phyloP scores from a whole-genome alignment of 2,329 filamentous ascomycete species.

The Tolypocladium sp. region DNA sequence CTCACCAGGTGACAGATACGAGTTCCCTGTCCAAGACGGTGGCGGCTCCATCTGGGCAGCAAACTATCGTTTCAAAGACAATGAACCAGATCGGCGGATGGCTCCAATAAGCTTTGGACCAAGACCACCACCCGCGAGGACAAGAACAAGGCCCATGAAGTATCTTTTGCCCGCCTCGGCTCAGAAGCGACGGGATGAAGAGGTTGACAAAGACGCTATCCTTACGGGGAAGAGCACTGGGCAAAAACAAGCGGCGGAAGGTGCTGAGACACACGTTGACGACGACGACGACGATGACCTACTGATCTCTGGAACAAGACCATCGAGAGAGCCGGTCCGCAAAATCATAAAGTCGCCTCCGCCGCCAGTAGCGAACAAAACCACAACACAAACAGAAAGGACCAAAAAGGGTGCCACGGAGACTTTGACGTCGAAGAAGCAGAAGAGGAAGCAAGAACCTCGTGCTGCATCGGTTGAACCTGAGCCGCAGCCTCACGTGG shows the following conservation, averaged over 20 bases:
- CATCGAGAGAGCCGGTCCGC: neutral
- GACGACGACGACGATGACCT: conserved; percentile 17
- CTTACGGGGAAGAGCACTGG: conserved; percentile 5
- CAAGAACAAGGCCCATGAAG: conserved; percentile 4
- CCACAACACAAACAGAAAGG: neutral
- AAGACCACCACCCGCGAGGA: conserved; percentile 1
- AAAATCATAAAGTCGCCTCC: neutral
- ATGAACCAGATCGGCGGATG: conserved; percentile 3
- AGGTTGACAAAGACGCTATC: conserved; percentile 15
- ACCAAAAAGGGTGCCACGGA: neutral
- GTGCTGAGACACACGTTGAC: conserved; percentile 2
- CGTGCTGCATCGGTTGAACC: neutral
- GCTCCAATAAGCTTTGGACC: neutral
- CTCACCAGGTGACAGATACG: conserved; percentile 16
- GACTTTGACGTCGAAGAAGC: neutral
- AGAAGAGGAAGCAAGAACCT: neutral
- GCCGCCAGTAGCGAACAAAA: neutral
- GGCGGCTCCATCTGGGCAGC: conserved; percentile 25
- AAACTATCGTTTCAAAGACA: conserved; percentile 8
- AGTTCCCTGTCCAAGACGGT: conserved; percentile 19
- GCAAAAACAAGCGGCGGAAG: neutral
- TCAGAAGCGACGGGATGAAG: conserved; percentile 6
- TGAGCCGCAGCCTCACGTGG: neutral
- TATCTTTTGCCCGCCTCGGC: neutral
- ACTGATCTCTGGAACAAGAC: conserved; percentile 1